Base-by-base conservation (phyloP, 768 basidiomycete species). In the Mycena galericulata region DNA sequence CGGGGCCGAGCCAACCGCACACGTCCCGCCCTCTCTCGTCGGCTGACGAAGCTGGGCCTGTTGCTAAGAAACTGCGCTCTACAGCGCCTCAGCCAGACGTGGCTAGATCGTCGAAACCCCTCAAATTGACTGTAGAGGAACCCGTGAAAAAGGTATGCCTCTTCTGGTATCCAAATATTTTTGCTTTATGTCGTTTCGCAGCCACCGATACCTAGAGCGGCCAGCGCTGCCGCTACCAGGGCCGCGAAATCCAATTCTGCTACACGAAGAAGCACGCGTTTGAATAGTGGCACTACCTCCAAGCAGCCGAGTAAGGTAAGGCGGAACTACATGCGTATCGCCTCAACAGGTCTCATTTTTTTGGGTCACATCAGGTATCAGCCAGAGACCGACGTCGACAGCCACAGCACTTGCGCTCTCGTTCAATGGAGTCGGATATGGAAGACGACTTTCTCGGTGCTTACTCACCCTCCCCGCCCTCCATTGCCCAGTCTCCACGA, bases 91-190 rank as follows among this genome's bases (percentile, higher is more conserved):
- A 88, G 70, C 80, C 84, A 69, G 85, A 87, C 77, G 78, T 75
- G 73, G 79, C 82, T 69, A 90, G 88, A 78, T 76, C 81, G 65
- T 78, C 84, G 57, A 90, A 90, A 79, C 79, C 86, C 71, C 85
- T 83, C 76, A 93, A 91, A 85, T 79, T 86, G 74, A 82, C 82
- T 76, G 79, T 85, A 75, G 90, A 91, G 82, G 90, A 92, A 80
- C 87, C 89, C 79, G 83, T 86, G 86, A 93, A 92, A 92, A 94
- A 94, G 92, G 93, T 90, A 92, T 89, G 92, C 90, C 89, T 86
- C 91, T 90, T 89, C 90, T 90, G 90, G 91, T 89, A 87, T 87
- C 92, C 87, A 90, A 88, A 84, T 88, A 91, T 90, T 86, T 89
- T 92, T 91, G 92, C 92, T 93, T 88, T 88, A 82, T 87, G 87